Evolutionary conservation across 2,329 filamentous ascomycete genomes (phyloP).

Genomic region (Elsinoe fawcettii): DNA sequence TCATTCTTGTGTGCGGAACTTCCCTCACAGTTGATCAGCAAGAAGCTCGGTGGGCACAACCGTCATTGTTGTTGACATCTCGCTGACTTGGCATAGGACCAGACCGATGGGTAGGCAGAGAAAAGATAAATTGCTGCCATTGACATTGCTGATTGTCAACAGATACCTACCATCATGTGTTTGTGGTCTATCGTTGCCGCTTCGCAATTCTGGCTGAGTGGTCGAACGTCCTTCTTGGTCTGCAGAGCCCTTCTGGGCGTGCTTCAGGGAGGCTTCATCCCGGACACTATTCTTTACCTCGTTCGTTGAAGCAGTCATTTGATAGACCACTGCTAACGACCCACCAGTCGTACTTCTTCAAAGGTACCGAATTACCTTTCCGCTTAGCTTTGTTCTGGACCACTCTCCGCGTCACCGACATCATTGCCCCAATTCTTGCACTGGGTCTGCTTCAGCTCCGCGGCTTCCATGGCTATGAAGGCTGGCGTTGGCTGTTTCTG

Average conservation of each 20-base stretch:
- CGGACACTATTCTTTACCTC: conserved; percentile 58
- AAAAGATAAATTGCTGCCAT: too few relatives aligned
- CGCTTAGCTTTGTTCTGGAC: conserved; percentile 66
- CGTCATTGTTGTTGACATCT: background rate
- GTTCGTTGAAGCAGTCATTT: background rate
- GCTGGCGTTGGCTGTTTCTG: conserved; percentile 51
- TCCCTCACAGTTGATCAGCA: conserved; percentile 28
- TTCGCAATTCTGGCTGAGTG: conserved; percentile 24
- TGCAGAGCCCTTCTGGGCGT: conserved; percentile 38
- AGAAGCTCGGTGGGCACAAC: conserved; percentile 15
- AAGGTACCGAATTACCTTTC: conserved; percentile 58
- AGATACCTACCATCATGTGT: conserved; percentile 4
- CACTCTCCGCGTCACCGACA: conserved; percentile 50
- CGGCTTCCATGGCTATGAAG: conserved; percentile 28
- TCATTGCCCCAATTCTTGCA: conserved; percentile 50
- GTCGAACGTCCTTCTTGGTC: conserved; percentile 36
- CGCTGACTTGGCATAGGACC: conserved; percentile 23
- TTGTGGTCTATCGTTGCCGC: conserved; percentile 21
- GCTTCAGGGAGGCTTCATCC: conserved; percentile 49
- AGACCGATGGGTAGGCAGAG: conserved; percentile 21
- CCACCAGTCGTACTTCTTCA: conserved; percentile 62
- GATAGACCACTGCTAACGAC: background rate
- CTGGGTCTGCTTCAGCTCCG: conserved; percentile 46
- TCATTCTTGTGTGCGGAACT: conserved; percentile 34
- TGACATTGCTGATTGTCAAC: too few relatives aligned